phyloP scores from a whole-genome alignment of 306 rosid genomes.

The Casuarina equisetifolia region DNA sequence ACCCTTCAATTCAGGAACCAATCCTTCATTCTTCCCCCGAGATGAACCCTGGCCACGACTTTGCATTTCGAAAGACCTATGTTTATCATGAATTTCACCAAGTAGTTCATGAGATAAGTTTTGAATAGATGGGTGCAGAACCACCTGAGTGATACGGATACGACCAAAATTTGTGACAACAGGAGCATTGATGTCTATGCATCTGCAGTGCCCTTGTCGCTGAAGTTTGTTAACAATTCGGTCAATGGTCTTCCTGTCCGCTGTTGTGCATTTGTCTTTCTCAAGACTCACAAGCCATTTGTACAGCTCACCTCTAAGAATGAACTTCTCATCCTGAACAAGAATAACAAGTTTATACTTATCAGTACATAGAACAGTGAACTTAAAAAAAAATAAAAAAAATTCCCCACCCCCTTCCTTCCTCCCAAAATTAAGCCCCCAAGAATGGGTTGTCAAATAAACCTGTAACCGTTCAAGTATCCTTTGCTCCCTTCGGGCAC shows the following conservation, averaged over 20 bases:
- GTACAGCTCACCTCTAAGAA: slow-evolving; percentile 66
- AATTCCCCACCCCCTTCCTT: neutral
- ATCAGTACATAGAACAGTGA: slow-evolving; percentile 16
- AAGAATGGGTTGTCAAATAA: slow-evolving; percentile 25
- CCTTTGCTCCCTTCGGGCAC: slow-evolving; percentile 66
- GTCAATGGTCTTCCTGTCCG: slow-evolving; percentile 76
- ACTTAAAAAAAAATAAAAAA: slow-evolving; percentile 18
- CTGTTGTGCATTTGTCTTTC: slow-evolving; percentile 56
- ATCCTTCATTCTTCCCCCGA: slow-evolving; percentile 46
- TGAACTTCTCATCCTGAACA: slow-evolving; percentile 69
- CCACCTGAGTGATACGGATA: slow-evolving; percentile 48
- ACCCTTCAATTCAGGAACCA: slow-evolving; percentile 69
- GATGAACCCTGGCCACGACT: slow-evolving; percentile 54
- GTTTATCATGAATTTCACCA: slow-evolving; percentile 69
- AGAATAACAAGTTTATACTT: slow-evolving; percentile 14
- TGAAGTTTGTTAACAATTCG: slow-evolving; percentile 73
- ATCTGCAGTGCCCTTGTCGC: slow-evolving; percentile 64
- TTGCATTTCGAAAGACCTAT: slow-evolving; percentile 67
- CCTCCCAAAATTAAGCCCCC: slow-evolving; percentile 6
- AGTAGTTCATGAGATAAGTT: slow-evolving; percentile 62
- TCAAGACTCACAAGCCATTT: slow-evolving; percentile 79
- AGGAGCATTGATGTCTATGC: slow-evolving; percentile 61
- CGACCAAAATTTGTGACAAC: slow-evolving; percentile 61
- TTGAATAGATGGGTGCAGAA: slow-evolving; percentile 72
- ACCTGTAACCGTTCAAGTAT: slow-evolving; percentile 84